phyloP scores from a whole-genome alignment of 345 rosid genomes.

The Camelina neglecta region DNA sequence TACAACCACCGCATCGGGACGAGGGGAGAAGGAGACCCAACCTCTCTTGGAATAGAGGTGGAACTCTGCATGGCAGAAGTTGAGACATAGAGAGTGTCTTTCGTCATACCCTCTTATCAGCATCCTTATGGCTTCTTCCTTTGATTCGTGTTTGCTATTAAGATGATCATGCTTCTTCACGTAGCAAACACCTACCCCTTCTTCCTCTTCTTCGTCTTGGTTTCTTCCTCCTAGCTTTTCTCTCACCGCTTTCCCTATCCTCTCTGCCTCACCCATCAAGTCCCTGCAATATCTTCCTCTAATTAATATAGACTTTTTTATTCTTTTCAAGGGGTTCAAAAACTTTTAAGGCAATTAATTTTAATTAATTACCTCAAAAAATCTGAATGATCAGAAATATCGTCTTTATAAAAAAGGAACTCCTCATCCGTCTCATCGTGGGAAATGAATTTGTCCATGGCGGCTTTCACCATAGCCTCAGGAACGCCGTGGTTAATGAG shows the following conservation, averaged over 20 bases:
- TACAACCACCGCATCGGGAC: constrained; percentile 61
- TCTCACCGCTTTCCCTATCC: constrained; percentile 53
- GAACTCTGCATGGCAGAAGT: constrained; percentile 63
- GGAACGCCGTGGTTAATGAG: constrained; percentile 70
- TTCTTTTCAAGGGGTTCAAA: too few relatives aligned
- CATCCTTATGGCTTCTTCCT: constrained; percentile 79
- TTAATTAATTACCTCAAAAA: constrained; percentile 20
- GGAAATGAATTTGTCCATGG: constrained; percentile 49
- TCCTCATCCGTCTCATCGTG: constrained; percentile 52
- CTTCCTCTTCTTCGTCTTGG: constrained; percentile 27
- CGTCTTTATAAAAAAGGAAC: constrained; percentile 29
- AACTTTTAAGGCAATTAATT: too few relatives aligned
- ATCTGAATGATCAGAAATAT: background rate
- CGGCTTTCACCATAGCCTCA: constrained; percentile 44
- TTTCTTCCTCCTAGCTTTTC: constrained; percentile 35
- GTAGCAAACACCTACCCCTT: constrained; percentile 53
- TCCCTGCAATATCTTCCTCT: constrained; percentile 48
- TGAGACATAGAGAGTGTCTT: constrained; percentile 72
- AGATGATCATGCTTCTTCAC: constrained; percentile 50
- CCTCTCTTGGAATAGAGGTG: constrained; percentile 93
- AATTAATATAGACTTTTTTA: too few relatives aligned
- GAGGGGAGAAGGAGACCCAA: constrained; percentile 76
- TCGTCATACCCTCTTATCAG: constrained; percentile 71
- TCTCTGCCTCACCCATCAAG: constrained; percentile 69
- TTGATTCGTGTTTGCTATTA: constrained; percentile 33